Conservation (phyloP, 202 grass and related monocot genomes). For the Brachypodium distachyon region DNA sequence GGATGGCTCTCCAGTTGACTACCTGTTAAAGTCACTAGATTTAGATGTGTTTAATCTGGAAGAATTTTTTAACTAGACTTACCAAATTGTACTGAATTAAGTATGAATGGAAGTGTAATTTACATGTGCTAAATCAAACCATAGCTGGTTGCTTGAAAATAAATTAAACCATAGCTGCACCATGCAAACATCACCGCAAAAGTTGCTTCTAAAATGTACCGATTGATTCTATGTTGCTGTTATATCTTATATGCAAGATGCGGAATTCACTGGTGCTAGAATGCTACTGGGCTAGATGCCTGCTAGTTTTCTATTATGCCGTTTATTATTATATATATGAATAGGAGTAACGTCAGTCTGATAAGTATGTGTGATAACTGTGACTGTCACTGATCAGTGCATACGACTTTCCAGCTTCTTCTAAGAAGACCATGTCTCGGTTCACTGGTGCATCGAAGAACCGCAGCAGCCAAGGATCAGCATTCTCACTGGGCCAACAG, state of each 20-base stretch:
- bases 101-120: background rate
- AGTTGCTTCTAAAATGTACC: background rate
- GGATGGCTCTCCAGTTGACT: background rate
- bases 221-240: background rate
- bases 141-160: too few species aligned
- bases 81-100: background rate
- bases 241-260: background rate
- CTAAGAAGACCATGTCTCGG: slow-evolving; percentile 36
- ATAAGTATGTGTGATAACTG: background rate
- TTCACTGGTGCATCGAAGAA: slow-evolving; percentile 24
- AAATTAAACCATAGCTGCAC: background rate
- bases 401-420: slow-evolving; percentile 16
- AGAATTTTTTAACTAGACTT: slow-evolving; percentile 5
- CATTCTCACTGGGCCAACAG: background rate
- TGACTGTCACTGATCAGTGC: background rate
- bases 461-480: slow-evolving; percentile 46
- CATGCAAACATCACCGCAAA: background rate
- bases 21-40: background rate
- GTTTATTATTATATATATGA: background rate
- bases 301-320: background rate
- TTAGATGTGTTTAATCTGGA: background rate
- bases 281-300: background rate
- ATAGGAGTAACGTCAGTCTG: background rate
- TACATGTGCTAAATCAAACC: background rate
- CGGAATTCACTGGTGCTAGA: background rate